Percentiles rank a stretch among this genome's conserved stretches.
Conservation (phyloP, 148 eudicot genomes). For the Limonium bicolor region DNA sequence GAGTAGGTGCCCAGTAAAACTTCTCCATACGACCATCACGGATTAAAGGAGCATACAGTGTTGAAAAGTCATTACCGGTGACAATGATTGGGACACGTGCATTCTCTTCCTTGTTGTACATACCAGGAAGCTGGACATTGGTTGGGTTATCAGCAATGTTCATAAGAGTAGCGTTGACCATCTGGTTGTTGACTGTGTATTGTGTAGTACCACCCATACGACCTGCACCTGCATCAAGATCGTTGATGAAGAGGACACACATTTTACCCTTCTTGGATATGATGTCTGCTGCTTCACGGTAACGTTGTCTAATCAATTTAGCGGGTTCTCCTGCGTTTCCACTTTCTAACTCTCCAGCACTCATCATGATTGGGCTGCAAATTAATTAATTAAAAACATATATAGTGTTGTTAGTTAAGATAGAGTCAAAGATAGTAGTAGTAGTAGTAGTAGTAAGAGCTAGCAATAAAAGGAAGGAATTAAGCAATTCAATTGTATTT, state of each 20-base stretch:
- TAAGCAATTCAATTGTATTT: no score
- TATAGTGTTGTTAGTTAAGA: not conserved
- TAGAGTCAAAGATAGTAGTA: not conserved
- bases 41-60: slow-evolving; percentile 81
- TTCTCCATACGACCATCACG: slow-evolving; percentile 99
- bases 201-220: slow-evolving; percentile 92
- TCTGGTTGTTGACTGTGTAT: slow-evolving; percentile 92
- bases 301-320: slow-evolving; percentile 79
- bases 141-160: slow-evolving; percentile 93
- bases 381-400: not conserved
- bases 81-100: slow-evolving; percentile 82
- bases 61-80: slow-evolving; percentile 91
- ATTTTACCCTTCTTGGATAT: slow-evolving; percentile 88
- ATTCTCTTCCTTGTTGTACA: slow-evolving; percentile 92
- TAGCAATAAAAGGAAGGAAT: not conserved
- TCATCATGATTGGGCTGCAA: slow-evolving; percentile 88
- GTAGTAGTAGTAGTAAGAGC: not conserved
- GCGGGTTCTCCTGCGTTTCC: slow-evolving; percentile 99
- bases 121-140: slow-evolving; percentile 86
- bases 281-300: slow-evolving; percentile 82
- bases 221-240: slow-evolving; percentile 91
- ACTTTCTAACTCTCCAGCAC: slow-evolving; percentile 93
- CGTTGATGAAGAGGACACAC: slow-evolving; percentile 85
- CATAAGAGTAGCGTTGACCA: slow-evolving; percentile 96
- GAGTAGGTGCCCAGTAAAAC: slow-evolving; percentile 94